Evolutionary conservation across 2,329 filamentous ascomycete species (phyloP), one percentile per base, ranked within the genome.

Genomic region (Orbilia quercus): DNA sequence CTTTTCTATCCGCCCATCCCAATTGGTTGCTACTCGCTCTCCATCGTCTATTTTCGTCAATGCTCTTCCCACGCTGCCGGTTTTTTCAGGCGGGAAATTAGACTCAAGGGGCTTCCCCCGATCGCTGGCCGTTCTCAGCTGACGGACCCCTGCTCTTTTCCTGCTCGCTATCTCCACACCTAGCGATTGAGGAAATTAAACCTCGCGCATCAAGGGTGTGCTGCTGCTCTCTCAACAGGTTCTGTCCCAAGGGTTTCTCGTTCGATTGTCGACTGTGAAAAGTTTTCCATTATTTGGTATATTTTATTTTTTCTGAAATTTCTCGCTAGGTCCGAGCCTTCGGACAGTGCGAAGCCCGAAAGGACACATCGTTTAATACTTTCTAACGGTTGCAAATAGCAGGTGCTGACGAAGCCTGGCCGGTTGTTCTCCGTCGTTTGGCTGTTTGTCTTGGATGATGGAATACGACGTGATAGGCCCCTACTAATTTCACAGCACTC

Each of bases 121-220:
- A 69, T 69, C 64, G 45, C 64, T 62, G 64, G 44, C 48, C 59
- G 25, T 51, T 48, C 59, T 72, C 67, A 72, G 67, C 67, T 72
- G 67, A 72, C 28, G 18, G 20, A 65, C 38, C 67, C 67, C 67
- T 65, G 59, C 38, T 31, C 11, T 6, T 45, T 59, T 63, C 44
- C 38, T 53, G 38, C 38, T 72, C 31, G 28, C 66, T 58, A 63
- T 71, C 66, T 63, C 57, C 66, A 64, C 67, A 64, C 67, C 60
- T 65, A 54, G 67, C 59, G 67, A 72, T 72, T 55, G 67, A 72
- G 67, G 67, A 72, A 72, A 72, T 72, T 72, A 72, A 72, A 72
- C 59, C 59, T 72, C 54, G 53, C 50, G 23, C 67, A 65, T 72
- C 67, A 72, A 63, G 64, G 67, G 59, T 72, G 59, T 65, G 62